Evolutionary conservation across 441 rosid genomes (phyloP).

Genomic region (Brassica hybrid): DNA sequence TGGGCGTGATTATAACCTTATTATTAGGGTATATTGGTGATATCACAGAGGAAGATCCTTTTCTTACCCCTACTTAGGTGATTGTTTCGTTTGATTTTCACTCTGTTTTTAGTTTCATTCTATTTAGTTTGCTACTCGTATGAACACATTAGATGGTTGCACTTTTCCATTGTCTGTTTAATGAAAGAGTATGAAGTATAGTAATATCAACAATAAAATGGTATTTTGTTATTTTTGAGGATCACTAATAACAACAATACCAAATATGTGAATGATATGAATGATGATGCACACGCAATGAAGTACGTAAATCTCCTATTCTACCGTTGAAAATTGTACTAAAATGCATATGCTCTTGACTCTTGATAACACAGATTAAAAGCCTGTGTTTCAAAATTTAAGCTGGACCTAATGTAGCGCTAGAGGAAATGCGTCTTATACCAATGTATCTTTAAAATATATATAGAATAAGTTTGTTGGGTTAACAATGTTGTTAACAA

Average conservation of each 20-base stretch:
- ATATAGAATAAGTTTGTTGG: not conserved
- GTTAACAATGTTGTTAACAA: not conserved
- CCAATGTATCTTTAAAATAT: slow-evolving; percentile 2
- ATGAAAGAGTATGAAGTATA: not conserved
- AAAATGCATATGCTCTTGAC: not conserved
- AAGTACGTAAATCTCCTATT: too few species aligned
- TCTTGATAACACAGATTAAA: not conserved
- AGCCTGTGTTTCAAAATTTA: not conserved
- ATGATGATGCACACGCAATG: too few species aligned
- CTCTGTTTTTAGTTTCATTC: not conserved
- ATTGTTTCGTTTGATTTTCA: not conserved
- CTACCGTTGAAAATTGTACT: too few species aligned
- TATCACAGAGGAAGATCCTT: slow-evolving; percentile 3
- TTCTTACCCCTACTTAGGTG: slow-evolving; percentile 26
- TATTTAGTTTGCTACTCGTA: not conserved
- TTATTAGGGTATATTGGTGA: slow-evolving; percentile 10
- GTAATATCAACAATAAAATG: not conserved
- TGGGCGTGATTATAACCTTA: slow-evolving; percentile 10
- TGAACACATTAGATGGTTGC: not conserved
- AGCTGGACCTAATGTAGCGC: not conserved
- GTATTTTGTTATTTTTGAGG: too few species aligned
- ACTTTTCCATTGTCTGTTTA: not conserved
- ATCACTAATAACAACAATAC: too few species aligned
- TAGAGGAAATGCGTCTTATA: not conserved
- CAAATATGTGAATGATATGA: too few species aligned